phyloP scores from a whole-genome alignment of 106 monocot species.

The Allium fistulosum region DNA sequence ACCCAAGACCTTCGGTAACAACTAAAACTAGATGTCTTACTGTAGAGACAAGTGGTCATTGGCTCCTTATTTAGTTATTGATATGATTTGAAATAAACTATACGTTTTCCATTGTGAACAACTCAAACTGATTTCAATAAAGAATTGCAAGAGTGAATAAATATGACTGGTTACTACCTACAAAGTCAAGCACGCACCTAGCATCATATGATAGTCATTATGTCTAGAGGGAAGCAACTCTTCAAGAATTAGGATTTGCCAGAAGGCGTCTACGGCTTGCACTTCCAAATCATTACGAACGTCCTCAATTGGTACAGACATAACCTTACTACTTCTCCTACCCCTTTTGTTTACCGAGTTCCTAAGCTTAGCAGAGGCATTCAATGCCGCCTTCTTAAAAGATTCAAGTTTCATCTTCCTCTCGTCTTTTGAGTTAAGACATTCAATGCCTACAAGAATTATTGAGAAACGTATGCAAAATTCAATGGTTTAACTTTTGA shows the following conservation, averaged over 20 bases:
- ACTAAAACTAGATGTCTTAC: too few relatives aligned
- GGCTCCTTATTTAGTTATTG: background rate
- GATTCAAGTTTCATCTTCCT: conserved; percentile 15
- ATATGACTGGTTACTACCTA: background rate
- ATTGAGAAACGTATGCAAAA: background rate
- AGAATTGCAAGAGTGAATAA: too few relatives aligned
- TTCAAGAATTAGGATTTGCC: conserved; percentile 47
- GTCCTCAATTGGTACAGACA: conserved; percentile 51
- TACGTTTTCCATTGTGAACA: background rate
- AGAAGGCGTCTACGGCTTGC: conserved; percentile 50
- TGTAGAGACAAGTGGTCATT: too few relatives aligned
- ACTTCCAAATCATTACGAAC: conserved; percentile 53
- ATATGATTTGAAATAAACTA: background rate
- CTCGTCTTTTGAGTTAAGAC: background rate
- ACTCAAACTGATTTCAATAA: background rate
- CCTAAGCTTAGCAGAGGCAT: conserved; percentile 44
- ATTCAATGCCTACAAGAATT: background rate
- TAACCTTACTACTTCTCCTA: conserved; percentile 57
- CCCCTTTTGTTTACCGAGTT: conserved; percentile 42
- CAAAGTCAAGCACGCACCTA: conserved; percentile 13
- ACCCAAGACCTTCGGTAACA: too few relatives aligned
- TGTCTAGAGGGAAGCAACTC: conserved; percentile 51
- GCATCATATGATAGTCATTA: conserved; percentile 60
- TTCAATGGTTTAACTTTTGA: too few relatives aligned
- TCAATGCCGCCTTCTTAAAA: conserved; percentile 39